phyloP scores from a whole-genome alignment of 352 stramenopile genomes.

The Pythium sukuiense region DNA sequence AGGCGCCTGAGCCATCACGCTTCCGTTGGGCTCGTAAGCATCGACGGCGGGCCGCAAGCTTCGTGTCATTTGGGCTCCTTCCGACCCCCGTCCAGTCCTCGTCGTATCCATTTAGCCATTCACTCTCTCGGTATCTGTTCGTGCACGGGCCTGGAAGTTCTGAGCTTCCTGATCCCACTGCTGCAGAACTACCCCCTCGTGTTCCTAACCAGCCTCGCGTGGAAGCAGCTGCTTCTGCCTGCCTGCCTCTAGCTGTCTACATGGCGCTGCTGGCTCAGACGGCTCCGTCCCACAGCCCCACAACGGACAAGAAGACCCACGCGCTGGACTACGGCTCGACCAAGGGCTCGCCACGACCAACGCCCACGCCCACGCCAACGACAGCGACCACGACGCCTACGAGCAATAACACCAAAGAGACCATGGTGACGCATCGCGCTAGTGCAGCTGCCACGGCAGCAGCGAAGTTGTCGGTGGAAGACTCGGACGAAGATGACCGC shows the following conservation, averaged over 20 bases:
- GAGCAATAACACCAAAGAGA: slow-evolving; percentile 4
- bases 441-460: slow-evolving; percentile 5
- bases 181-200: neutral
- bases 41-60: neutral
- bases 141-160: neutral
- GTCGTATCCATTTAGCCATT: neutral
- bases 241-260: neutral
- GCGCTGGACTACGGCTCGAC: slow-evolving; percentile 3
- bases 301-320: slow-evolving; percentile 3
- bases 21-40: neutral
- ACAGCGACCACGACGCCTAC: neutral
- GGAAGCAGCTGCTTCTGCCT: neutral
- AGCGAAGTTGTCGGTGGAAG: slow-evolving; percentile 4
- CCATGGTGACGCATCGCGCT: slow-evolving; percentile 18
- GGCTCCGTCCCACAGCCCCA: neutral
- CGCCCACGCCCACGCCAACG: neutral
- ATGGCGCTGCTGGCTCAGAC: slow-evolving; percentile 5
- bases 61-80: slow-evolving; percentile 14
- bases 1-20: neutral
- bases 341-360: neutral
- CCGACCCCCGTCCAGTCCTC: neutral
- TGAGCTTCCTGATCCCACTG: neutral
- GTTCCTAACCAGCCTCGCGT: neutral
- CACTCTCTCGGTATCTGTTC: neutral
- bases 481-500: slow-evolving; percentile 11